Evolutionary conservation across 2,329 filamentous ascomycete species (phyloP), one percentile per base, ranked within the genome.

Genomic region (Diaporthe vexans): DNA sequence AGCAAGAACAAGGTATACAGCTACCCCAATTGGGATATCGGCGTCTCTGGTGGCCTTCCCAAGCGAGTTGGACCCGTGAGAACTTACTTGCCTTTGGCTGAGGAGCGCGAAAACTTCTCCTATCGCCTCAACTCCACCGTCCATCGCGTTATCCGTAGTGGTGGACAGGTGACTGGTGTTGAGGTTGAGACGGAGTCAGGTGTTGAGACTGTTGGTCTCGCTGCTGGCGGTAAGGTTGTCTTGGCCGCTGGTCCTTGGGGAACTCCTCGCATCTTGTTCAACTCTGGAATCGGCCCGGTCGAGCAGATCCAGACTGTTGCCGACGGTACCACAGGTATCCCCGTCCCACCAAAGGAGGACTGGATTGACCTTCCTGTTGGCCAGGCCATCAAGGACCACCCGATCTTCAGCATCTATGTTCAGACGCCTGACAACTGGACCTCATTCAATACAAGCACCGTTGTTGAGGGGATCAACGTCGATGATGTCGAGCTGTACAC

Each of bases 401-500:
- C 74, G 9, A 72, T 79, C 43, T 78, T 76, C 24, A 75, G 78
- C 29, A 73, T 83, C 48, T 67, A 67, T 15, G 63, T 67, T 52
- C 63, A 67, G 63, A 67, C 63, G 7, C 29, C 63, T 11, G 63
- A 52, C 21, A 17, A 67, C n/a, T 67, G 63, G 63, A 67, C 63
- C 11, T 67, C n/a, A 17, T 67, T 67, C 63, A 67, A 67, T 24
- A 67, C 63, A 24, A 24, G 21, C 21, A 71, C 68, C 17, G 52
- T 71, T 10, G 52, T 71, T 11, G 52, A 59, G 4, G 52, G 52
- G n/a, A 48, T n/a, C 13, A n/a, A 71, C 35, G n/a, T 71, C 19
- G 9, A 59, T 70, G 59, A 76, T 24, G 51, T 84, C 11, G 80
- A 82, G 17, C 77, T 82, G 8, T 85, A 82, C 58, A 80, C 82